Evolutionary conservation across 2,329 filamentous ascomycete species (phyloP), one percentile per base, ranked within the genome.

Genomic region (Sarocladium kiliense): DNA sequence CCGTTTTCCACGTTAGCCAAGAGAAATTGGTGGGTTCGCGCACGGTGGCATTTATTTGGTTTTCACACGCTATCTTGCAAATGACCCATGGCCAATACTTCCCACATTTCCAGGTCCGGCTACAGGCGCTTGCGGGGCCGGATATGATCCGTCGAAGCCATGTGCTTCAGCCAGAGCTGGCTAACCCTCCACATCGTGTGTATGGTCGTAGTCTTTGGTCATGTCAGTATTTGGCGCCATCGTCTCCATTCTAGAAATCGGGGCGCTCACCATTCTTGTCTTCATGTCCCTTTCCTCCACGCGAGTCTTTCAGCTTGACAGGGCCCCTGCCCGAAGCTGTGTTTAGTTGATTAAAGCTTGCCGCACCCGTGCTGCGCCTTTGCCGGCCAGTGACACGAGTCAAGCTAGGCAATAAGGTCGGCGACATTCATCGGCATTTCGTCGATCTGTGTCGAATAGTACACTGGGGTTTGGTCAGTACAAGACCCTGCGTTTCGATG

Each of bases 381-480:
- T 36, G n/a, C 10, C n/a, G n/a, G 36, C 30, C 23, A 21, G 18
- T 51, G 19, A 16, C 27, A 21, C 21, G 19, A 23, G 3, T 14
- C 3, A 34, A 12, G 9, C 16, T 51, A 82, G 34, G 78, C 70
- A 57, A 80, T 80, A 26, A 85, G 76, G 62, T 82, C 80, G 64
- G 81, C 83, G 68, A 90, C 90, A 68, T 97, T 97, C 92, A 97
- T 97, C 18, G 92, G 92, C 92, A 97, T 97, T 78, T 97, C 92
- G 65, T 97, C 92, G 63, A 97, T 96, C 76, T 97, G 92, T 47
- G 92, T 96, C 16, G 90, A 95, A 75, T 96, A 96, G 76, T 95
- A 96, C 66, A 96, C 87, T 91, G 39, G 55, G 51, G 18, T 45
- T 21, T 55, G n/a, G 59, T 78, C 60, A 78, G 74, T 56, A 56